phyloP scores from a whole-genome alignment of 2,329 filamentous ascomycete genomes.

The Chaetomiaceae sp. region DNA sequence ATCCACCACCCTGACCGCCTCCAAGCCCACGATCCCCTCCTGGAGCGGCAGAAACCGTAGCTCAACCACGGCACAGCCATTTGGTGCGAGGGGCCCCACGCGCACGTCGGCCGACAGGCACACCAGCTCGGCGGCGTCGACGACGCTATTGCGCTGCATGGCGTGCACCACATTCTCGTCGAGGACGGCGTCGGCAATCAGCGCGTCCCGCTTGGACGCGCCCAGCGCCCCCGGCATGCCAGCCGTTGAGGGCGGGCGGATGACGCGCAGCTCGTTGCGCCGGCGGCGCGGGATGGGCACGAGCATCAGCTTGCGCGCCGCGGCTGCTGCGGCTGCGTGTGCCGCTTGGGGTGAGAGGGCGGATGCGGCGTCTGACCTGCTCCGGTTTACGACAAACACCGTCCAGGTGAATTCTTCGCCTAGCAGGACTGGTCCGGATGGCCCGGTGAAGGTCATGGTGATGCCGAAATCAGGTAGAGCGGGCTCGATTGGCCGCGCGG shows the following conservation, averaged over 20 bases:
- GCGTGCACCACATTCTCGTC: constrained; percentile 68
- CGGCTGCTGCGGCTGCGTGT: constrained; percentile 24
- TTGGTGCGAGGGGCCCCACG: constrained; percentile 65
- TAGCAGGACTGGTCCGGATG: constrained; percentile 48
- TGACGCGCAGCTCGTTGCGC: constrained; percentile 48
- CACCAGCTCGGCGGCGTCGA: constrained; percentile 62
- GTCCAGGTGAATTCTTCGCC: constrained; percentile 66
- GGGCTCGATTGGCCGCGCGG: constrained; percentile 36
- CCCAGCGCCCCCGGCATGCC: constrained; percentile 24
- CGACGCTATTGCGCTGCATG: constrained; percentile 58
- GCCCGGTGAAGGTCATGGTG: constrained; percentile 67
- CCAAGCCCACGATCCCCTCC: constrained; percentile 62
- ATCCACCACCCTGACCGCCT: constrained; percentile 68
- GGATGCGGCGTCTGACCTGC: constrained; percentile 34
- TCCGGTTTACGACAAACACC: constrained; percentile 70
- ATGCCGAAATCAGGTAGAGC: constrained; percentile 59
- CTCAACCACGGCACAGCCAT: constrained; percentile 67
- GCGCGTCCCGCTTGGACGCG: constrained; percentile 9
- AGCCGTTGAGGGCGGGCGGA: constrained; percentile 49
- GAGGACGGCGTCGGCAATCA: constrained; percentile 58
- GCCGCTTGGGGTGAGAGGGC: background rate
- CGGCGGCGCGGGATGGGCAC: constrained; percentile 60
- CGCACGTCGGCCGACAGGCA: constrained; percentile 69
- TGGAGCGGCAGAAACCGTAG: constrained; percentile 64
- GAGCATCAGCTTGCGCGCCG: constrained; percentile 62